These are phyloP conservation scores for Simmondsia chinensis DNA, from an alignment of 148 eudicot genomes.

Conservation along the genomic window DNA sequence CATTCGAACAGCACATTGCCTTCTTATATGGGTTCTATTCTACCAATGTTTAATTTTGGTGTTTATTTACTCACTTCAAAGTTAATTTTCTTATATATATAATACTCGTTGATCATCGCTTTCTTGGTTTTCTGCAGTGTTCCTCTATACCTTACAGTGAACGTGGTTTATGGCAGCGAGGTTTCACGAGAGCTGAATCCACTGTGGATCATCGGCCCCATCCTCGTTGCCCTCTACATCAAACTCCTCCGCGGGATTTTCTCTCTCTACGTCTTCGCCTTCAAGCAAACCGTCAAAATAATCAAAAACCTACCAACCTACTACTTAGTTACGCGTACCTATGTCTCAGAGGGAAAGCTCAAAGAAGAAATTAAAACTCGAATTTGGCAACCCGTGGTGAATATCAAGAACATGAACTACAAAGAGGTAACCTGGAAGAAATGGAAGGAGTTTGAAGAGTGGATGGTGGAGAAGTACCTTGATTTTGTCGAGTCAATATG, in stretches of 20 bases:
- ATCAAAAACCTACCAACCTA: constrained; percentile 43
- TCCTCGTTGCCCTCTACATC: constrained; percentile 47
- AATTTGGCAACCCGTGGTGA: constrained; percentile 39
- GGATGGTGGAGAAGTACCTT: constrained; percentile 50
- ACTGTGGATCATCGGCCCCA: constrained; percentile 75
- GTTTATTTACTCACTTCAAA: too few relatives aligned
- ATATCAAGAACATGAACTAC: constrained; percentile 29
- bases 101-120: not conserved
- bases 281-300: constrained; percentile 53
- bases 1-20: too few relatives aligned
- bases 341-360: constrained; percentile 44
- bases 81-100: too few relatives aligned
- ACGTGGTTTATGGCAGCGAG: constrained; percentile 58
- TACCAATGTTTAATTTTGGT: too few relatives aligned
- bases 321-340: constrained; percentile 19
- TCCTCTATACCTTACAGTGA: constrained; percentile 58
- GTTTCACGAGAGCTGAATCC: constrained; percentile 83
- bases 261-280: constrained; percentile 47
- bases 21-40: too few relatives aligned
- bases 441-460: constrained; percentile 27
- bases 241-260: constrained; percentile 38
- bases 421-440: constrained; percentile 22
- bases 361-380: constrained; percentile 24
- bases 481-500: constrained; percentile 76
- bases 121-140: constrained; percentile 40